A percentile compares a stretch with the other conserved stretches of the same genome.
Evolutionary conservation across 2,329 filamentous ascomycete species (phyloP).

Genomic region (Cladobotryum mycophilum): DNA sequence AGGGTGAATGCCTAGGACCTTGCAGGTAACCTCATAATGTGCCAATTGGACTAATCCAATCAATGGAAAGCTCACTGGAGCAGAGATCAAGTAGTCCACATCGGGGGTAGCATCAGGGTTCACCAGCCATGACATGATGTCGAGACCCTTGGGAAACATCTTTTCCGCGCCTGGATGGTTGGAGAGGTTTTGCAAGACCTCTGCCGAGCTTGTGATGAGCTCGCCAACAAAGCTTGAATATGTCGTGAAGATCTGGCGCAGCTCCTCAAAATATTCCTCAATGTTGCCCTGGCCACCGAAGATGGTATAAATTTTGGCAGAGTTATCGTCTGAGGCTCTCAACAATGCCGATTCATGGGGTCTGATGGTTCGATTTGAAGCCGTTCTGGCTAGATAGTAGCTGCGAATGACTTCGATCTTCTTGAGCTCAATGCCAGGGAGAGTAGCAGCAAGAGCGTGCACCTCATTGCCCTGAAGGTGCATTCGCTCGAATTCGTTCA

Average conservation of each 20-base stretch:
- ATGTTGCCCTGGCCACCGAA: conserved; percentile 98
- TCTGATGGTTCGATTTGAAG: conserved; percentile 79
- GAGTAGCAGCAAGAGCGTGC: conserved; percentile 75
- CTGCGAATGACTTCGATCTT: conserved; percentile 83
- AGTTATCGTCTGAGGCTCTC: conserved; percentile 76
- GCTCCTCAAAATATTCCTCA: conserved; percentile 98
- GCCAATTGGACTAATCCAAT: conserved; percentile 95
- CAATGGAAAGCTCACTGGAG: conserved; percentile 89
- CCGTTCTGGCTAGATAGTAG: conserved; percentile 86
- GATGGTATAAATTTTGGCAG: conserved; percentile 83
- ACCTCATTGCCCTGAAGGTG: conserved; percentile 96
- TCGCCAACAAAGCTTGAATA: conserved; percentile 89
- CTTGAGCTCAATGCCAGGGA: conserved; percentile 89
- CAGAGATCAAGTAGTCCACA: conserved; percentile 87
- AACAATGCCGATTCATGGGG: conserved; percentile 90
- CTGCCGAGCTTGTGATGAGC: conserved; percentile 72
- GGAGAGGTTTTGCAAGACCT: conserved; percentile 79
- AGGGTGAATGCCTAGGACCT: conserved; percentile 81
- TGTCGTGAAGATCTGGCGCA: conserved; percentile 83
- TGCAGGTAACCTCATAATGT: conserved; percentile 92
- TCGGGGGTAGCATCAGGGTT: conserved; percentile 86
- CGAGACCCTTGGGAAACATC: conserved; percentile 93
- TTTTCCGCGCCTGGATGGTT: conserved; percentile 84
- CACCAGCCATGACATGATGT: conserved; percentile 89
- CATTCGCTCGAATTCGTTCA: conserved; percentile 94